phyloP scores from a whole-genome alignment of 495 filamentous ascomycete species.

The Rhypophila decipiens region DNA sequence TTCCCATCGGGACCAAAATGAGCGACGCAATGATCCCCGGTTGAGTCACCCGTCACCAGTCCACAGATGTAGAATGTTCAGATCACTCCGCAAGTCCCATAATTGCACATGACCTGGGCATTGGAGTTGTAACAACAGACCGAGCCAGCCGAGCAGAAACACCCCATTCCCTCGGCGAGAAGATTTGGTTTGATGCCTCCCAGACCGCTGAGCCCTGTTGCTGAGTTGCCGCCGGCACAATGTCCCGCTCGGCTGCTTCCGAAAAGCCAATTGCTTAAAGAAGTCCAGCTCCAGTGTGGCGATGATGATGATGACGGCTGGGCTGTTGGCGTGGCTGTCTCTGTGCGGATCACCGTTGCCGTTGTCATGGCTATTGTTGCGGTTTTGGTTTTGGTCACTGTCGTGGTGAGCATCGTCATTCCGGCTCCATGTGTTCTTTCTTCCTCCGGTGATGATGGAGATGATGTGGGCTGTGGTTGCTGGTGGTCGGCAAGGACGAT shows the following conservation, averaged over 20 bases:
- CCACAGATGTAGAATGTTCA: no score
- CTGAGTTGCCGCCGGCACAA: no score
- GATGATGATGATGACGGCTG: background rate
- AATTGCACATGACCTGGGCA: constrained; percentile 7
- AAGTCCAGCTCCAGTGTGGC: background rate
- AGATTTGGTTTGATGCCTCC: no score
- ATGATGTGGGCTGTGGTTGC: background rate
- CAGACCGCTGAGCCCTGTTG: no score
- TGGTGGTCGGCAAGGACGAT: background rate
- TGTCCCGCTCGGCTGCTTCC: no score
- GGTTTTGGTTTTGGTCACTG: background rate
- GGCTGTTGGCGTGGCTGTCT: background rate
- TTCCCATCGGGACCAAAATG: no score
- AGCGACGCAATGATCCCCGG: no score
- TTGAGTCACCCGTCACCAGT: no score
- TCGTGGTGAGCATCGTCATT: background rate
- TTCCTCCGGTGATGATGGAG: no score
- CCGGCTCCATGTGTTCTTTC: no score
- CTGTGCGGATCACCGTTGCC: background rate
- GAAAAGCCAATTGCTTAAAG: background rate
- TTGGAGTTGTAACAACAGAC: constrained; percentile 9
- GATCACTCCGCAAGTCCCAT: constrained; percentile 7
- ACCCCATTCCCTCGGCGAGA: background rate
- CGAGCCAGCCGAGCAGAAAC: constrained; percentile 15
- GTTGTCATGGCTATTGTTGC: background rate